Conservation (phyloP, 2,329 filamentous ascomycete species). For the Fusarium chuoi region DNA sequence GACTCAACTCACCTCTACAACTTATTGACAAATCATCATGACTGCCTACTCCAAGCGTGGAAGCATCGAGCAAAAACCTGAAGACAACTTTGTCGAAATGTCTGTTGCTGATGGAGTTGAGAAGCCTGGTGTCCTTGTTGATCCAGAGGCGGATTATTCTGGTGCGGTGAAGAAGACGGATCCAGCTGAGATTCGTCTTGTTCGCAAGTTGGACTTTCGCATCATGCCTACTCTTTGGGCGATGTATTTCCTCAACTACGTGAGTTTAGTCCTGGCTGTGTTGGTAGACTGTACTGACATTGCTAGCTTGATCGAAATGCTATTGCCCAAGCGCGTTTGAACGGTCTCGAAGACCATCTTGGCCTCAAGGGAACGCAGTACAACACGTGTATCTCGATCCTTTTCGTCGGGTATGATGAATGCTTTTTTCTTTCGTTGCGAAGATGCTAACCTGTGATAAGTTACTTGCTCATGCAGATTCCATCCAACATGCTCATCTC, state of each 20-base stretch:
- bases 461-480: constrained; percentile 46
- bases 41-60: constrained; percentile 20
- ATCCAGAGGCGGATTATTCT: constrained; percentile 46
- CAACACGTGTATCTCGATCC: constrained; percentile 50
- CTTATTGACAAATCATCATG: constrained; percentile 15
- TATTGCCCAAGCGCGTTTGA: constrained; percentile 65
- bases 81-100: constrained; percentile 40
- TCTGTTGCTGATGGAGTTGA: constrained; percentile 25
- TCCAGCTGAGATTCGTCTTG: constrained; percentile 50
- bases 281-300: background rate
- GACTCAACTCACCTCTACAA: background rate
- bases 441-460: background rate
- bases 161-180: constrained; percentile 49
- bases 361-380: constrained; percentile 53
- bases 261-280: background rate
- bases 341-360: constrained; percentile 64
- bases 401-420: constrained; percentile 51
- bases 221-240: constrained; percentile 51
- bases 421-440: fast-evolving
- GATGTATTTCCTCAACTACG: constrained; percentile 55
- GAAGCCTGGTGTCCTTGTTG: constrained; percentile 36
- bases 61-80: constrained; percentile 41
- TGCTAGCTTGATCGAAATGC: constrained; percentile 61
- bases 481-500: constrained; percentile 54
- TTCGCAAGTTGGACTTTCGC: constrained; percentile 50